Evolutionary conservation across 225 moss, liverwort and hornwort genomes (phyloP).

Genomic region (Pleurozium schreberi): DNA sequence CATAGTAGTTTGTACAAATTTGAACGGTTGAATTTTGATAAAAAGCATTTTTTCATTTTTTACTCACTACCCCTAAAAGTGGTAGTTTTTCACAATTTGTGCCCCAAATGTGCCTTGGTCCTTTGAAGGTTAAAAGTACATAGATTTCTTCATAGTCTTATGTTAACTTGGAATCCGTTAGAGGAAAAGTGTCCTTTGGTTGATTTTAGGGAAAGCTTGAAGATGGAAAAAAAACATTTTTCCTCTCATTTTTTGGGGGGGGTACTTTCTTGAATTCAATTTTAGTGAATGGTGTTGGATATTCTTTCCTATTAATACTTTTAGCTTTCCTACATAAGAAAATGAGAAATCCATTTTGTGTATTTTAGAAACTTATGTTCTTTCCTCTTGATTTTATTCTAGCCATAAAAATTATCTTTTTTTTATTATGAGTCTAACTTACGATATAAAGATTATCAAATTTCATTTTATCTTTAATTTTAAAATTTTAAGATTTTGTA

Average conservation of each 20-base stretch:
- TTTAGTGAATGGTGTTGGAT: neutral
- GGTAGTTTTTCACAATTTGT: no score
- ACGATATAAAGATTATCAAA: no score
- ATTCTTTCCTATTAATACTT: neutral
- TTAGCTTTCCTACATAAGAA: neutral
- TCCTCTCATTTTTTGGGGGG: no score
- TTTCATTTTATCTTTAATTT: no score
- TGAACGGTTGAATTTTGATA: no score
- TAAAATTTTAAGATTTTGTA: neutral
- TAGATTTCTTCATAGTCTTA: neutral
- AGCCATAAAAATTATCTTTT: neutral
- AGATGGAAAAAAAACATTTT: neutral
- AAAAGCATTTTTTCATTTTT: no score
- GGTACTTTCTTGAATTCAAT: neutral
- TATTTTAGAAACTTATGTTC: neutral
- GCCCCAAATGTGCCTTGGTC: no score
- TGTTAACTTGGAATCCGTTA: fast-evolving
- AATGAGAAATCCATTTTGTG: fast-evolving
- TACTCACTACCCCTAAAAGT: no score
- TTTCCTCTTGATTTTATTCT: neutral
- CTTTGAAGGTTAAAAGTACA: no score
- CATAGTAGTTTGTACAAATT: no score
- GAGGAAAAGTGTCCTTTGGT: neutral
- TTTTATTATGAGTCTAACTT: no score
- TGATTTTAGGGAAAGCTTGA: neutral